A percentile compares a stretch with the other conserved stretches of the same genome.
These are phyloP conservation scores for Pseudotsuga menziesii DNA, from an alignment of 75 land plant species.

Conservation along the genomic window DNA sequence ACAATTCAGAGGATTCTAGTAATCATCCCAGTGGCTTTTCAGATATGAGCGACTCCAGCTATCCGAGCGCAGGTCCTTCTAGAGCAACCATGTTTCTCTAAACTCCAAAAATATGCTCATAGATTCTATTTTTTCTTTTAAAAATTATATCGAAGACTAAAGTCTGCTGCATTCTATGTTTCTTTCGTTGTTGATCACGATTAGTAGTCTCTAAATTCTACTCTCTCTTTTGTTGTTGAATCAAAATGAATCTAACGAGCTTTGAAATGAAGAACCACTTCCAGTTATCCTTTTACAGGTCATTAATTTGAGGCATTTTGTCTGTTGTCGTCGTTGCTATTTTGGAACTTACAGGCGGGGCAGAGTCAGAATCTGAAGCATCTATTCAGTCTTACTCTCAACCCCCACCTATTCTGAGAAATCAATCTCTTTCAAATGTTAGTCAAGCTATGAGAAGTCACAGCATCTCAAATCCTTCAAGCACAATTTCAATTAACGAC, in stretches of 20 bases:
- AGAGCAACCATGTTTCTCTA: background rate
- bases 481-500: background rate
- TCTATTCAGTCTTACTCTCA: too few species aligned
- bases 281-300: background rate
- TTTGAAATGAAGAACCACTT: background rate
- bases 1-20: background rate
- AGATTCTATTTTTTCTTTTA: background rate
- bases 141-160: background rate
- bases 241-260: background rate
- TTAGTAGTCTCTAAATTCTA: background rate
- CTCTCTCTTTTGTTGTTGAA: background rate
- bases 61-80: background rate
- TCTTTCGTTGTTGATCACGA: background rate
- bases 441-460: too few species aligned
- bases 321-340: background rate
- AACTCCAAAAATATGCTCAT: background rate
- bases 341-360: background rate
- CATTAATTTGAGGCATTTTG: conserved; percentile 1
- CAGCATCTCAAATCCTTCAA: background rate
- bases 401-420: too few species aligned
- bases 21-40: background rate
- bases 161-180: background rate
- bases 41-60: background rate
- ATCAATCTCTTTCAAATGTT: too few species aligned
- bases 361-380: too few species aligned